Evolutionary conservation across 495 filamentous ascomycete species (phyloP).

Genomic region (Tuber magnatum): DNA sequence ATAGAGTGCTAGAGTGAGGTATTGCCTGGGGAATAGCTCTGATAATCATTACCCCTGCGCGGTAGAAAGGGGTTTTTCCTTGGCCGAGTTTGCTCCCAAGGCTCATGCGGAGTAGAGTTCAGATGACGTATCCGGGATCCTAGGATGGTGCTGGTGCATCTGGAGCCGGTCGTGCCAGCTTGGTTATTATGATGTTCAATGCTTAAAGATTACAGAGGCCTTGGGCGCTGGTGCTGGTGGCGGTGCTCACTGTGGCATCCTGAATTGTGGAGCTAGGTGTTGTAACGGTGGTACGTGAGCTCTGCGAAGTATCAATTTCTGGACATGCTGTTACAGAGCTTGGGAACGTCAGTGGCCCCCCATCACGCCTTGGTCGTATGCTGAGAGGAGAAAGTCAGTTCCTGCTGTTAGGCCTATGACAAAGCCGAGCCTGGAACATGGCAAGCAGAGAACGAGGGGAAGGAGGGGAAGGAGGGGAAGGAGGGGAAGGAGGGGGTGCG

Average conservation of each 20-base stretch:
- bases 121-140: slow-evolving; percentile 70
- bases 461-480: too few relatives aligned
- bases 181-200: background rate
- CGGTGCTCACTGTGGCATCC: background rate
- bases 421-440: too few relatives aligned
- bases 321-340: too few relatives aligned
- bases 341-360: too few relatives aligned
- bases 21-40: slow-evolving; percentile 60
- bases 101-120: slow-evolving; percentile 61
- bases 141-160: slow-evolving; percentile 59
- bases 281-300: background rate
- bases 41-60: slow-evolving; percentile 63
- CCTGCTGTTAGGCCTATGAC: too few relatives aligned
- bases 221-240: background rate
- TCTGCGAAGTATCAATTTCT: background rate
- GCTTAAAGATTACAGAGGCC: background rate
- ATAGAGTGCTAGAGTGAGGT: slow-evolving; percentile 56
- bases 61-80: slow-evolving; percentile 61
- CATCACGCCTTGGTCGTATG: too few relatives aligned
- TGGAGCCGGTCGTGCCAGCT: slow-evolving; percentile 1
- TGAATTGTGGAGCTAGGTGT: background rate
- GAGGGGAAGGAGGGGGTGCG: too few relatives aligned
- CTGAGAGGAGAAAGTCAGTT: too few relatives aligned
- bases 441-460: too few relatives aligned
- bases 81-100: slow-evolving; percentile 66